A percentile compares a stretch with the other conserved stretches of the same genome.
Conservation (phyloP, 1,139 yeast species). For the Kurtzmaniella quercitrusa region DNA sequence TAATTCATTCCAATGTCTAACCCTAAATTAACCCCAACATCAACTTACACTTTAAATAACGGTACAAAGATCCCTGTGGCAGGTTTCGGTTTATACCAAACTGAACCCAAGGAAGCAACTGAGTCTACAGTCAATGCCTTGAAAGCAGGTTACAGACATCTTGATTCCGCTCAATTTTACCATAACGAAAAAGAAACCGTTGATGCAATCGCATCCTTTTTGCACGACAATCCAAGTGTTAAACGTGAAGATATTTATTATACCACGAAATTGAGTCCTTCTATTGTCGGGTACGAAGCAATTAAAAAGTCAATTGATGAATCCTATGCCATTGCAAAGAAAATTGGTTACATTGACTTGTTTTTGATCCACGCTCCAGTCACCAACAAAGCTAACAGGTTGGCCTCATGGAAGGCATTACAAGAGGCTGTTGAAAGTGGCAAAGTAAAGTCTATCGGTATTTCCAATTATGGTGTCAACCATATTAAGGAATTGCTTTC, state of each 20-base stretch:
- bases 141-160: conserved; percentile 48
- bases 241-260: conserved; percentile 61
- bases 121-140: conserved; percentile 45
- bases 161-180: conserved; percentile 59
- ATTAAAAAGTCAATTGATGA: conserved; percentile 24
- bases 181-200: conserved; percentile 57
- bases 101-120: conserved; percentile 20
- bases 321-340: conserved; percentile 24
- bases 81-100: conserved; percentile 33
- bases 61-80: conserved; percentile 30
- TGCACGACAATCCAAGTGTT: conserved; percentile 44
- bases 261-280: conserved; percentile 45
- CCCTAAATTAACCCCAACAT: not conserved
- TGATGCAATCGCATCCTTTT: conserved; percentile 47
- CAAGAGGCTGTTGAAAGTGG: conserved; percentile 63
- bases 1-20: not conserved
- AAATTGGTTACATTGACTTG: conserved; percentile 46
- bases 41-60: conserved; percentile 13
- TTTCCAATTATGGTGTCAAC: conserved; percentile 61
- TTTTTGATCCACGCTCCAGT: conserved; percentile 59
- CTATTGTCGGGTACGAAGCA: conserved; percentile 23
- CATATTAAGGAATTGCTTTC: conserved; percentile 55
- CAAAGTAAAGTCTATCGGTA: conserved; percentile 56
- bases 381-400: conserved; percentile 45
- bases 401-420: conserved; percentile 58